phyloP scores from a whole-genome alignment of 768 basidiomycete species.

The Amanita molliuscula region DNA sequence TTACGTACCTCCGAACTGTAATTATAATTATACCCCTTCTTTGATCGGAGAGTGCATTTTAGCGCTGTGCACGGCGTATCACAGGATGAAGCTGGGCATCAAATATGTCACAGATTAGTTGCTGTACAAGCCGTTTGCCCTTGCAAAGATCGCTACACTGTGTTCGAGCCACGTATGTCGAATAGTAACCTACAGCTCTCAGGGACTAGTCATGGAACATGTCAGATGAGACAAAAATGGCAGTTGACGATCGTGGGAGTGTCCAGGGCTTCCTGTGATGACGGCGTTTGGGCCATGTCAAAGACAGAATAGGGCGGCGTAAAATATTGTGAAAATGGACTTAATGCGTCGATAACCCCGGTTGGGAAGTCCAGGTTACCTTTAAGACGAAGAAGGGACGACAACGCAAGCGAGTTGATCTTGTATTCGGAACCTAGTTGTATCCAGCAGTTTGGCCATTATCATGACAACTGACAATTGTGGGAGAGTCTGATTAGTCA shows the following conservation, averaged over 20 bases:
- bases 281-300: neutral
- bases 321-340: neutral
- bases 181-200: neutral
- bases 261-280: neutral
- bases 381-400: neutral
- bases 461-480: neutral
- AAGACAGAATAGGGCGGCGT: neutral
- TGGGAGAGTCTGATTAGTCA: neutral
- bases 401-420: neutral
- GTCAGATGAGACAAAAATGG: neutral
- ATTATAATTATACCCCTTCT: neutral
- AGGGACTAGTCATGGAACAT: neutral
- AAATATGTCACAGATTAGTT: neutral
- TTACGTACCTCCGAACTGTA: conserved; percentile 7
- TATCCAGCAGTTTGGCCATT: neutral
- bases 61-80: neutral
- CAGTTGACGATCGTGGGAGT: neutral
- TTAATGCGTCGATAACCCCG: neutral
- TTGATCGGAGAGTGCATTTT: conserved; percentile 3
- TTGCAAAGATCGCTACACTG: neutral
- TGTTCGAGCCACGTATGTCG: neutral
- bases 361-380: neutral
- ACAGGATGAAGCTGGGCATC: neutral
- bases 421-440: neutral
- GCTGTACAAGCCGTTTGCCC: neutral